A percentile compares a stretch with the other conserved stretches of the same genome.
phyloP scores from a whole-genome alignment of 2,329 filamentous ascomycete genomes.

The Trichophyton simii region DNA sequence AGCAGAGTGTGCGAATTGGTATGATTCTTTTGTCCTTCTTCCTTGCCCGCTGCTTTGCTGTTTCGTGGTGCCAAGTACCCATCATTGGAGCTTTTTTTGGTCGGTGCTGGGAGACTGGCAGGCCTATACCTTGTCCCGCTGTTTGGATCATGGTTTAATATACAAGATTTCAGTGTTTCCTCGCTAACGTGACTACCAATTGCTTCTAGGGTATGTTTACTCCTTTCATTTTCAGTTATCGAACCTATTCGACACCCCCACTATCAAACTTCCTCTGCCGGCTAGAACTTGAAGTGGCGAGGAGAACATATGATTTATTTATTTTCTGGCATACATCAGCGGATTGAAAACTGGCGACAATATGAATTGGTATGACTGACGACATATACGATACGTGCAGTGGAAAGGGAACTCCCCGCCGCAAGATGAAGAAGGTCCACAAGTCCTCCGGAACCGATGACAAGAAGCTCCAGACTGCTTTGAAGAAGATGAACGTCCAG shows the following conservation, averaged over 20 bases:
- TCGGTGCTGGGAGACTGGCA: background rate
- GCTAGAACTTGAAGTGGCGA: background rate
- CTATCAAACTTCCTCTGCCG: background rate
- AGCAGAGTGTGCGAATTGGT: constrained; percentile 59
- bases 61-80: background rate
- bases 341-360: background rate
- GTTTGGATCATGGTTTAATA: background rate
- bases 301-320: background rate
- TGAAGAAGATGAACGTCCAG: constrained; percentile 99
- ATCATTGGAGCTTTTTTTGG: background rate
- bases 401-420: constrained; percentile 95
- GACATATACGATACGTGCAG: constrained; percentile 31
- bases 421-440: constrained; percentile 97
- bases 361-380: background rate
- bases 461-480: constrained; percentile 95
- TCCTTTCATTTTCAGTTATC: background rate
- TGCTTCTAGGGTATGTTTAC: background rate
- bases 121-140: background rate
- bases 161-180: background rate
- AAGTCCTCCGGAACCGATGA: constrained; percentile 88
- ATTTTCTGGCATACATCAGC: background rate
- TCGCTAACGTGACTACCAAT: background rate
- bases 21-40: constrained; percentile 26
- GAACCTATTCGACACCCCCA: background rate
- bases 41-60: background rate